Percentiles rank a stretch among this genome's conserved stretches.
Evolutionary conservation across 2,329 filamentous ascomycete species (phyloP).

Genomic region (Aspergillus ibericus): DNA sequence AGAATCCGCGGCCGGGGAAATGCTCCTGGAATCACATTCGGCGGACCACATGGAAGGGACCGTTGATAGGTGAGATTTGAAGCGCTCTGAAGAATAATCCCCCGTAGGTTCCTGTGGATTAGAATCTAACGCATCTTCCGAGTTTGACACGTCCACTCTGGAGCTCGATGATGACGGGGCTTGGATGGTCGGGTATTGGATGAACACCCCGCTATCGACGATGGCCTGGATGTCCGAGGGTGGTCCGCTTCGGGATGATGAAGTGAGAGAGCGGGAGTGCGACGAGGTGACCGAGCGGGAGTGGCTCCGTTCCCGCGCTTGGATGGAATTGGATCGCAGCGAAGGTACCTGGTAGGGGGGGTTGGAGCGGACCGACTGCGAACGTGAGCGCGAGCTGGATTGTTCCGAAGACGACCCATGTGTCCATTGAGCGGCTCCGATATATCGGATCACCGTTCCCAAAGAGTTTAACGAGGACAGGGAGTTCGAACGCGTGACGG

Average conservation of each 20-base stretch:
- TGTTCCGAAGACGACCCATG: slow-evolving; percentile 36
- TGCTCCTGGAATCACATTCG: slow-evolving; percentile 30
- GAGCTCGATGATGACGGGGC: slow-evolving; percentile 43
- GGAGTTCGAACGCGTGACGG: slow-evolving; percentile 38
- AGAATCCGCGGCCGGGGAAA: slow-evolving; percentile 24
- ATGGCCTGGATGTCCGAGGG: slow-evolving; percentile 40
- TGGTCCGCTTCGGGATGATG: slow-evolving; percentile 36
- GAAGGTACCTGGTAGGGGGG: slow-evolving; percentile 39
- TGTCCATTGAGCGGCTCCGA: slow-evolving; percentile 35
- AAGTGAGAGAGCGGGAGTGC: slow-evolving; percentile 33
- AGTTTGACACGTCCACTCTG: slow-evolving; percentile 37
- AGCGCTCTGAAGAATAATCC: slow-evolving; percentile 36
- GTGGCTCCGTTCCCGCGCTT: slow-evolving; percentile 26
- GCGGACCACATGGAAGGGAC: slow-evolving; percentile 46
- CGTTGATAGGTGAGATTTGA: slow-evolving; percentile 47
- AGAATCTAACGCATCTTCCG: slow-evolving; percentile 21
- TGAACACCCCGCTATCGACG: slow-evolving; percentile 36
- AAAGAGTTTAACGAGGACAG: slow-evolving; percentile 42
- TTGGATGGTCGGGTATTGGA: slow-evolving; percentile 42
- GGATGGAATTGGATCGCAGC: slow-evolving; percentile 36
- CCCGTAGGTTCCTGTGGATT: slow-evolving; percentile 32
- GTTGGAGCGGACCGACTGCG: slow-evolving; percentile 42
- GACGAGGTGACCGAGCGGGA: slow-evolving; percentile 38
- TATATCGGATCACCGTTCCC: slow-evolving; percentile 43
- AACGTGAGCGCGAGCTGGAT: slow-evolving; percentile 29